A percentile compares a stretch with the other conserved stretches of the same genome.
Evolutionary conservation across 2,329 filamentous ascomycete species (phyloP).

Genomic region (Xylaria sp.): DNA sequence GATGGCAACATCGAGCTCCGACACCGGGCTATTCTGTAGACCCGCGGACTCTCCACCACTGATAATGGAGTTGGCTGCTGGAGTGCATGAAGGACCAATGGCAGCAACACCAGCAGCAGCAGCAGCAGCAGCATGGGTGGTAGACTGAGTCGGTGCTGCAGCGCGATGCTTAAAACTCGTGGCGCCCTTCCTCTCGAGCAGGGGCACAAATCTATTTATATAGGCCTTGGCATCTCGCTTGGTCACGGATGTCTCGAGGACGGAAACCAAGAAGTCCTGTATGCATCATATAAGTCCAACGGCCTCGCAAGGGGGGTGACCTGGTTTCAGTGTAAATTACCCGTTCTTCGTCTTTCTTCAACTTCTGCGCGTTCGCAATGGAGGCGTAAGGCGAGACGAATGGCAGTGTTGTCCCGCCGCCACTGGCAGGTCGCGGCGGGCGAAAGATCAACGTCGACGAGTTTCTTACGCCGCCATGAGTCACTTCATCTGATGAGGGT

Average conservation of each 20-base stretch:
- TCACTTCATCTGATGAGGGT: slow-evolving; percentile 17
- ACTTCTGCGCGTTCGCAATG: slow-evolving; percentile 41
- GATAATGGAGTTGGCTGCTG: slow-evolving; percentile 7
- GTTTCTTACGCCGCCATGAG: slow-evolving; percentile 20
- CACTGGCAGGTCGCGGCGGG: slow-evolving; percentile 25
- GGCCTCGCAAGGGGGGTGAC: neutral
- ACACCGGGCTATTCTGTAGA: slow-evolving; percentile 14
- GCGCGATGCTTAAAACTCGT: slow-evolving; percentile 31
- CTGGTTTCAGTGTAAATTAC: slow-evolving; percentile 30
- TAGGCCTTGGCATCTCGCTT: slow-evolving; percentile 91
- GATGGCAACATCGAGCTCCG: slow-evolving; percentile 42
- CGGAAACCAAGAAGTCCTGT: slow-evolving; percentile 78
- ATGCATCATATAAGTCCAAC: slow-evolving; percentile 10
- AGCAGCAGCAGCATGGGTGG: slow-evolving; percentile 16
- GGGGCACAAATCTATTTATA: slow-evolving; percentile 68
- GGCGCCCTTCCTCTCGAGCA: slow-evolving; percentile 32
- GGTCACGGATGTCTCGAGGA: slow-evolving; percentile 83
- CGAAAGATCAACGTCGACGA: slow-evolving; percentile 21
- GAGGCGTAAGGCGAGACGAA: slow-evolving; percentile 35
- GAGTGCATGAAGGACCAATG: neutral
- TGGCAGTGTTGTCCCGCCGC: slow-evolving; percentile 26
- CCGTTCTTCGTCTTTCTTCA: slow-evolving; percentile 44
- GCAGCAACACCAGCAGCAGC: neutral
- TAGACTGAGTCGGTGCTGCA: slow-evolving; percentile 23
- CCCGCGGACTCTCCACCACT: slow-evolving; percentile 1